phyloP scores from a whole-genome alignment of 441 rosid genomes.

The Lepidium campestre region DNA sequence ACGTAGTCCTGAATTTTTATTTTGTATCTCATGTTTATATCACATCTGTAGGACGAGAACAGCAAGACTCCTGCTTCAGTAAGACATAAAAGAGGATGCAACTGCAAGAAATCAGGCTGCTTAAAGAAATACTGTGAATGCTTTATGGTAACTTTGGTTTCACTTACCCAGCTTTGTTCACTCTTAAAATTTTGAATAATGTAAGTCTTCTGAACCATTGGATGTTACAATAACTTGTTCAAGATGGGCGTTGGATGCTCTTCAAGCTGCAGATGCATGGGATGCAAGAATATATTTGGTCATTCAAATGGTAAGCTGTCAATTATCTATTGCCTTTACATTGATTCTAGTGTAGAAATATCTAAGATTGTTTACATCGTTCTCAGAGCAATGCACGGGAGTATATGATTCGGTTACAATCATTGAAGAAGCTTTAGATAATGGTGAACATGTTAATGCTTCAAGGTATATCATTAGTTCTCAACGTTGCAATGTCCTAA shows the following conservation, averaged over 20 bases:
- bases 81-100: constrained; percentile 68
- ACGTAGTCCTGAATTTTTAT: background rate
- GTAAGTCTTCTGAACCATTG: constrained; percentile 22
- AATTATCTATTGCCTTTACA: background rate
- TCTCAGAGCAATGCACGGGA: constrained; percentile 18
- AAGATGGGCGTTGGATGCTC: constrained; percentile 76
- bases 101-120: constrained; percentile 65
- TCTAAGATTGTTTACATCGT: background rate
- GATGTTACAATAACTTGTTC: constrained; percentile 11
- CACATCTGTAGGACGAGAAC: constrained; percentile 40
- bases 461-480: background rate
- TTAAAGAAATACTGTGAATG: constrained; percentile 71
- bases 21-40: constrained; percentile 1
- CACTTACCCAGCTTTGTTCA: background rate
- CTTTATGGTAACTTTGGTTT: constrained; percentile 41
- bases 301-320: constrained; percentile 41
- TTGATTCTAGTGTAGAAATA: background rate
- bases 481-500: background rate
- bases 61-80: constrained; percentile 67
- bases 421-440: constrained; percentile 20
- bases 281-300: constrained; percentile 47
- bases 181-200: background rate
- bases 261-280: constrained; percentile 55
- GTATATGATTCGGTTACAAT: constrained; percentile 32
- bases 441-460: constrained; percentile 5